Conservation (phyloP, 768 basidiomycete species). For the Lactarius indigo region DNA sequence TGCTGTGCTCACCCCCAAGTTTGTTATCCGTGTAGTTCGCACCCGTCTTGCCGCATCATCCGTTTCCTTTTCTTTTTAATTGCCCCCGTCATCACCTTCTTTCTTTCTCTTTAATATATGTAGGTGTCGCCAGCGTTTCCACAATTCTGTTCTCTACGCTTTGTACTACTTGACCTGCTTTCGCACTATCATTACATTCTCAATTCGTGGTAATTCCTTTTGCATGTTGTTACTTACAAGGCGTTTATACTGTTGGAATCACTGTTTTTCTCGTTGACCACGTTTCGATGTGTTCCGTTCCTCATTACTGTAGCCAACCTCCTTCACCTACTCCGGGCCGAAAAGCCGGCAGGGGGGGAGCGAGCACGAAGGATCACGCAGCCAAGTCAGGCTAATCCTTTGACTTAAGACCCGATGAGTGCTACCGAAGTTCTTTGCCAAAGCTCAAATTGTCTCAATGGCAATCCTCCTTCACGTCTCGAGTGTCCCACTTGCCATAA, state of each 20-base stretch:
- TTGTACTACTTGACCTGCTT: conserved; percentile 14
- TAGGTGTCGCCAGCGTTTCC: conserved; percentile 17
- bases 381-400: neutral
- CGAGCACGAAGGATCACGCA: neutral
- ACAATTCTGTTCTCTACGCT: conserved; percentile 10
- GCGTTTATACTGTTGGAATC: neutral
- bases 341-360: neutral
- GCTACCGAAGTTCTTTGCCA: conserved; percentile 53
- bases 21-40: conserved; percentile 23
- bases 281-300: neutral
- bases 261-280: neutral
- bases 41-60: conserved; percentile 23
- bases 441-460: conserved; percentile 67
- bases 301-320: neutral
- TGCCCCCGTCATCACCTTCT: conserved; percentile 4
- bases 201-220: conserved; percentile 17
- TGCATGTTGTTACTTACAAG: conserved; percentile 5
- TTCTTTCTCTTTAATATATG: conserved; percentile 11
- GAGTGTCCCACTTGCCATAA: conserved; percentile 95
- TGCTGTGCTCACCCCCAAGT: conserved; percentile 21
- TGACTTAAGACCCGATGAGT: conserved; percentile 33
- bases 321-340: conserved; percentile 7
- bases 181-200: neutral
- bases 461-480: conserved; percentile 78
- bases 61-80: conserved; percentile 17